Conservation (phyloP, 139 green algal species). For the Zygnema cylindricum region DNA sequence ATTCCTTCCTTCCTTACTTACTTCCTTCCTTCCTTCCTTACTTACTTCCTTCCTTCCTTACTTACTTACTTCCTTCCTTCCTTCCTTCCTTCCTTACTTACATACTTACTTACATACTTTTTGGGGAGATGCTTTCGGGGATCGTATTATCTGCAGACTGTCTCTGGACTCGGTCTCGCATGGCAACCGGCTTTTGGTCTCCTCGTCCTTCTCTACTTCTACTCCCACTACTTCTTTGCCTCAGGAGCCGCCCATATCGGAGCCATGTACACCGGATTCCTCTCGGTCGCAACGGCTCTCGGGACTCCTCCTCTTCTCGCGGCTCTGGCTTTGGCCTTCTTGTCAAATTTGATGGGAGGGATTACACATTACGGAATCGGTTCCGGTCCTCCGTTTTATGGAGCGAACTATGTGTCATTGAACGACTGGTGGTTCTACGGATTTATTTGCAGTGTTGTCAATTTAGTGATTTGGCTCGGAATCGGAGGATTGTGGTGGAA, state of each 20-base stretch:
- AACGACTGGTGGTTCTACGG: slow-evolving; percentile 91
- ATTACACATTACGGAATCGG: slow-evolving; percentile 99
- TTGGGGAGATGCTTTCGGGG: background rate
- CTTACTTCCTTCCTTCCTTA: background rate
- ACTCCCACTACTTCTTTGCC: slow-evolving; percentile 99
- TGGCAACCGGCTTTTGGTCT: slow-evolving; percentile 95
- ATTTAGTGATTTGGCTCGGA: slow-evolving; percentile 92
- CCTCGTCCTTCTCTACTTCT: slow-evolving; percentile 96
- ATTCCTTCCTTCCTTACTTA: background rate
- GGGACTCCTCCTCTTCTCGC: slow-evolving; percentile 76
- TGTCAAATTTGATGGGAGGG: slow-evolving; percentile 98
- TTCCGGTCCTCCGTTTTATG: slow-evolving; percentile 94
- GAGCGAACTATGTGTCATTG: slow-evolving; percentile 84
- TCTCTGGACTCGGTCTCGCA: slow-evolving; percentile 82
- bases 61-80: too few species aligned
- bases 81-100: too few species aligned
- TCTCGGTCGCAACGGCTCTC: slow-evolving; percentile 92
- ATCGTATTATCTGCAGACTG: slow-evolving; percentile 70
- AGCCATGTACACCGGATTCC: slow-evolving; percentile 99
- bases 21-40: background rate
- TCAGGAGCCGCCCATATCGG: slow-evolving; percentile 97
- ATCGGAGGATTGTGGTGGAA: slow-evolving; percentile 94
- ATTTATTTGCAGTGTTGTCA: slow-evolving; percentile 90
- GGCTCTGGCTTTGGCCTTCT: slow-evolving; percentile 77
- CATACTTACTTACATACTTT: too few species aligned